These are phyloP conservation scores for Stephania cephalantha DNA, from an alignment of 164 flowering plant species.

Conservation along the genomic window DNA sequence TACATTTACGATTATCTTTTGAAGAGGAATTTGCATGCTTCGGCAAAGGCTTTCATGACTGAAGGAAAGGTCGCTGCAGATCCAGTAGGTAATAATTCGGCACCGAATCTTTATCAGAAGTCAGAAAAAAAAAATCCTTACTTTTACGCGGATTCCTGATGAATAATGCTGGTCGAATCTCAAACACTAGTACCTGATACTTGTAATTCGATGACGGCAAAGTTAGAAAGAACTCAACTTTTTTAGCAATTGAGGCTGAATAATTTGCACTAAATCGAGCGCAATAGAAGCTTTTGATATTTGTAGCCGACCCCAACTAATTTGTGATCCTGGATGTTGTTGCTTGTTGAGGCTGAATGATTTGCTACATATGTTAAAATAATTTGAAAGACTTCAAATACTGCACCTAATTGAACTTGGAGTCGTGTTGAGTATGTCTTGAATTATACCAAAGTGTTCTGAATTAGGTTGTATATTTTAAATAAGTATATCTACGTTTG, in stretches of 20 bases:
- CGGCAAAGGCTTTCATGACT: slow-evolving; percentile 85
- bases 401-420: neutral
- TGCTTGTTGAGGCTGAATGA: no score
- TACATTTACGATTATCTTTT: slow-evolving; percentile 83
- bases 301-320: no score
- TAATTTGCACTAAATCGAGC: no score
- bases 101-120: neutral
- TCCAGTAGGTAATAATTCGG: slow-evolving; percentile 67
- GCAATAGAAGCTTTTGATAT: no score
- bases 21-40: slow-evolving; percentile 68
- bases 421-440: neutral
- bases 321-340: no score
- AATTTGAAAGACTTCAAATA: neutral
- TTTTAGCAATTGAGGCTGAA: neutral
- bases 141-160: neutral
- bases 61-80: slow-evolving; percentile 88
- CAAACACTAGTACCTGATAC: neutral
- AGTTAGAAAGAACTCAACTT: neutral
- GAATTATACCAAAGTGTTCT: neutral
- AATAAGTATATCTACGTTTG: neutral
- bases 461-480: neutral
- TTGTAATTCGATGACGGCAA: neutral
- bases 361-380: no score
- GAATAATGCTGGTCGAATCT: neutral
- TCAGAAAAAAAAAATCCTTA: neutral